Base-by-base conservation (phyloP, 306 rosid genomes). In the Geum urbanum region DNA sequence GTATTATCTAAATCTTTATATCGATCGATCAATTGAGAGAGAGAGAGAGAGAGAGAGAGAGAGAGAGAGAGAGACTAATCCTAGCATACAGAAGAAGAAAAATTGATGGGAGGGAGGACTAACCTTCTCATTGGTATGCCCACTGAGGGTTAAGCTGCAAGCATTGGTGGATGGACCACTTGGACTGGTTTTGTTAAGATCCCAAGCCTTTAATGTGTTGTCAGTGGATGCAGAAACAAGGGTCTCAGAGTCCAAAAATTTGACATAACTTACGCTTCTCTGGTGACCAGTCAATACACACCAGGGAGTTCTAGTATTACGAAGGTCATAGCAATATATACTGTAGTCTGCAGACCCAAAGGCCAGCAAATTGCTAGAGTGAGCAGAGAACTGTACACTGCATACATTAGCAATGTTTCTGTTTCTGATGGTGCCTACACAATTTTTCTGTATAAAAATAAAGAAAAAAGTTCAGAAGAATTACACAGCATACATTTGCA, bases 71-170 rank as follows among this genome's bases (percentile, higher is more conserved):
- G 20, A 73, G 68, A 73, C 54, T 20, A 66, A 71, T 72, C 72
- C 54, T 50, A 55, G 50, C 69, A 58, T 63, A 50, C 52, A 61
- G 27, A 62, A 35, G 35, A 67, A 53, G 55, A 50, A 48, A 60
- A 69, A 58, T 22, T 32, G 37, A 32, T 32, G 37, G 14, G 66
- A 19, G 18, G 66, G 32, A 66, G 58, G 35, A 73, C 62, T 76
- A 75, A 84, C 98, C 96, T 90, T 92, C 80, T 92, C 96, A 68
- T 92, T 92, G 63, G 97, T 85, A 73, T 92, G 95, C 24, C 98
- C 98, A 62, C 82, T 73, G 58, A 92, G 86, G 72, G 94, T 85
- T 79, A 82, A 78, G 87, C 85, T 82, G 80, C 98, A 88, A 75
- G 97, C 96, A 70, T 73, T 56, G 59, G 86, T 55, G 72, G 96